phyloP scores from a whole-genome alignment of 208 protist species.

The Leptomonas pyrrhocoris region DNA sequence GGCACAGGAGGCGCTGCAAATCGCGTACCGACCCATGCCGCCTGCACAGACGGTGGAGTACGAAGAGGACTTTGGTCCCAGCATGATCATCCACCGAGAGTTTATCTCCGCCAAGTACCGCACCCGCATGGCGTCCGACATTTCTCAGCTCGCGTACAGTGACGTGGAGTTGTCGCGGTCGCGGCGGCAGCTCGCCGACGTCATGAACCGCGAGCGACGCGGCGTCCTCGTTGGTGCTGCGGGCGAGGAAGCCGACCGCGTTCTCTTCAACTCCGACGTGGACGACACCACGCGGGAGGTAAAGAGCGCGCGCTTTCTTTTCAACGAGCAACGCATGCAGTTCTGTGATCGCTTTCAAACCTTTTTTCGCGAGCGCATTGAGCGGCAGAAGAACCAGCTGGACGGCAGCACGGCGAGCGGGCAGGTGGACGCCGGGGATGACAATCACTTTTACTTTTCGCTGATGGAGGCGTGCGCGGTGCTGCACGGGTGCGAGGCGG shows the following conservation, averaged over 20 bases:
- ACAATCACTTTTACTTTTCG: slow-evolving; percentile 76
- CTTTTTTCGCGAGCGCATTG: slow-evolving; percentile 57
- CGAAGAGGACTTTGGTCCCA: slow-evolving; percentile 86
- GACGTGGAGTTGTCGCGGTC: slow-evolving; percentile 68
- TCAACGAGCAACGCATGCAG: slow-evolving; percentile 77
- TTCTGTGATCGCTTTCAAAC: slow-evolving; percentile 89
- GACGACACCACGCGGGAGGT: slow-evolving; percentile 72
- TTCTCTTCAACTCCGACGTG: slow-evolving; percentile 63
- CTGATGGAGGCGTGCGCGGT: slow-evolving; percentile 89
- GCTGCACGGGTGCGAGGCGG: slow-evolving; percentile 78
- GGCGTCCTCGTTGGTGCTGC: slow-evolving; percentile 53
- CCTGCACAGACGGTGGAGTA: slow-evolving; percentile 79
- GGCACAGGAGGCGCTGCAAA: slow-evolving; percentile 78
- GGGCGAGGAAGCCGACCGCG: slow-evolving; percentile 57
- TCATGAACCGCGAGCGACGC: slow-evolving; percentile 82
- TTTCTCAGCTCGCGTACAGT: slow-evolving; percentile 74
- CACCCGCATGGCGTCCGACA: slow-evolving; percentile 58
- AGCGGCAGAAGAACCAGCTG: slow-evolving; percentile 1
- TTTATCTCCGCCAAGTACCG: slow-evolving; percentile 73
- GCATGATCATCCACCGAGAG: slow-evolving; percentile 89
- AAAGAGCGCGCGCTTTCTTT: slow-evolving; percentile 77
- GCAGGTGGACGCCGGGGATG: slow-evolving; percentile 19
- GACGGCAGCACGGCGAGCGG: not conserved
- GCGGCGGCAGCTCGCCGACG: slow-evolving; percentile 61
- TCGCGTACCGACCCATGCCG: slow-evolving; percentile 87